Base-by-base conservation (phyloP, 2,329 filamentous ascomycete species). In the Cadophora sp. region DNA sequence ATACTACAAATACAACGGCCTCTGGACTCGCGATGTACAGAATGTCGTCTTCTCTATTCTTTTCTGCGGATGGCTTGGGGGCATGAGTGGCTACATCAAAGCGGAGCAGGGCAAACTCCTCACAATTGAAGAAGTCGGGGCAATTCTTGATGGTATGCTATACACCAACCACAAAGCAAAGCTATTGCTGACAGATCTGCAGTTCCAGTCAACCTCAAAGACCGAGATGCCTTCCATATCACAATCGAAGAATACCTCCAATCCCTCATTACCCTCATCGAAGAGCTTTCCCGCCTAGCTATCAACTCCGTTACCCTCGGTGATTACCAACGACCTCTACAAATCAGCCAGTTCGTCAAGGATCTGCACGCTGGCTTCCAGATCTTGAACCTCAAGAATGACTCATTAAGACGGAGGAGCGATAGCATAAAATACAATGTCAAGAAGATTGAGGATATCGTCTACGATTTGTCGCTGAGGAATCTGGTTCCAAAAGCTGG, bases 221-320 rank as follows among this genome's bases (percentile, higher is more conserved):
- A 95, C 75, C 84, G 87, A 69, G 95, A 98, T 78, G 87, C 89
- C 60, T 99, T 99, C 85, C 96, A 99, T 79, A 84, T 99, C 75
- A 96, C 94, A 51, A 95, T 98, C 74, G 96, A 99, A 80, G 96
- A 99, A 81, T 99, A 99, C 80, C 89, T 99, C 27, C 89, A 96
- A 67, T 90, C 93, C 16, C 84, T 98, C 67, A 95, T 96, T 66
- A 88, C 90, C 68, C 87, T 98, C 67, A 92, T 96, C 47, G 94
- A 97, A 76, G 96, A 99, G 81, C 86, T 99, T 75, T 86, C 92
- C 68, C 93, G 95, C 50, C 87, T 99, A 66, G 94, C 96, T 41
- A 93, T 96, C 80, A 99, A 99, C 81, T 91, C 93, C 5, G 96
- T 99, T 71, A 97, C 95, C 0, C 83, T 97, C 45, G 94, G 94